Evolutionary conservation across 495 filamentous ascomycete genomes (phyloP).

Genomic region (Penicillium steckii): DNA sequence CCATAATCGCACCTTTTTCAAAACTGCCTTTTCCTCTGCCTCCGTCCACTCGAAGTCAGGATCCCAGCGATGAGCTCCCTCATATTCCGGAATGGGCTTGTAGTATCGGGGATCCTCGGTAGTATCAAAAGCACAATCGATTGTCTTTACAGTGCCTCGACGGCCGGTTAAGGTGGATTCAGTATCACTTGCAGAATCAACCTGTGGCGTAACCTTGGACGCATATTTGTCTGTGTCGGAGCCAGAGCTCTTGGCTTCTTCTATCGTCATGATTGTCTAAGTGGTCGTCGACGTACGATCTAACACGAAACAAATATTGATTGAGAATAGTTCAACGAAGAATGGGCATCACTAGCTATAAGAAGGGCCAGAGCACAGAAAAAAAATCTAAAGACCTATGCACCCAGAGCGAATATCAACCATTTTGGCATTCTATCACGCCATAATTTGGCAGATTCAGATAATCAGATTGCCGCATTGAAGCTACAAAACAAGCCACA

Average conservation of each 20-base stretch:
- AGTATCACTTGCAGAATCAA: slow-evolving; percentile 18
- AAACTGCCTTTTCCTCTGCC: slow-evolving; percentile 64
- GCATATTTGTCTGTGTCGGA: slow-evolving; percentile 1
- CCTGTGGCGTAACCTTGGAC: slow-evolving; percentile 9
- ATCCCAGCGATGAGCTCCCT: slow-evolving; percentile 74
- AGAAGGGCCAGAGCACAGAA: slow-evolving; percentile 1
- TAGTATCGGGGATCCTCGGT: slow-evolving; percentile 48
- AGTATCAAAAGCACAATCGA: slow-evolving; percentile 36
- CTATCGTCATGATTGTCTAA: slow-evolving; percentile 16
- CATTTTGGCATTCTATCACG: slow-evolving; percentile 17
- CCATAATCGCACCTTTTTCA: slow-evolving; percentile 54
- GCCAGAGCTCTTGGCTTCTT: slow-evolving; percentile 13
- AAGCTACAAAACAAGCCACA: not conserved
- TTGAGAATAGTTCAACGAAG: not conserved
- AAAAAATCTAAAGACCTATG: not conserved
- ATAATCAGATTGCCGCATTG: not conserved
- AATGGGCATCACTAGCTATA: not conserved
- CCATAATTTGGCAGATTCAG: slow-evolving; percentile 9
- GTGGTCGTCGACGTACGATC: not conserved
- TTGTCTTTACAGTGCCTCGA: slow-evolving; percentile 12
- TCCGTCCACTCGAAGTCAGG: slow-evolving; percentile 69
- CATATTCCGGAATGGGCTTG: slow-evolving; percentile 60
- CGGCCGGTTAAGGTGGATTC: slow-evolving; percentile 23
- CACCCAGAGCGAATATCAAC: not conserved
- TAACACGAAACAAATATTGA: not conserved